Conservation (phyloP, 192 early-diverging fungal genomes). For the Podila horticola region DNA sequence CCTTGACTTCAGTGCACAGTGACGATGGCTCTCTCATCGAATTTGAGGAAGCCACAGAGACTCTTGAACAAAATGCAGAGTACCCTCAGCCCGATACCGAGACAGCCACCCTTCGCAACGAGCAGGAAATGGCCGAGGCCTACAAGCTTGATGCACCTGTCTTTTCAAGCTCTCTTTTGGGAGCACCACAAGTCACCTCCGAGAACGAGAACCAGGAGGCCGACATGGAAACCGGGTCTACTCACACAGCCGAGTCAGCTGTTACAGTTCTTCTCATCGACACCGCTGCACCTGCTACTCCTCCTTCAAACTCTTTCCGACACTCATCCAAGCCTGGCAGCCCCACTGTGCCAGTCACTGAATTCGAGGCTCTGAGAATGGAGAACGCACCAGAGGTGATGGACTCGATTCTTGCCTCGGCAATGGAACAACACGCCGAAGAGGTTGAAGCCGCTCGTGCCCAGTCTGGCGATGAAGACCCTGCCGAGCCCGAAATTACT, state of each 20-base stretch:
- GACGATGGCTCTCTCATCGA: conserved; percentile 47
- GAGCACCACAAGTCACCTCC: background rate
- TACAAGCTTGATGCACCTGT: conserved; percentile 12
- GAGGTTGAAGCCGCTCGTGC: conserved; percentile 15
- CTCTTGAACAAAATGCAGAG: conserved; percentile 1
- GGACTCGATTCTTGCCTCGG: conserved; percentile 46
- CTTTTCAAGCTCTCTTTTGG: conserved; percentile 15
- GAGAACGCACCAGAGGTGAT: conserved; percentile 36
- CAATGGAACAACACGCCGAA: conserved; percentile 48
- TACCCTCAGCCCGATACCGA: conserved; percentile 20
- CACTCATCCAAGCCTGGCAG: conserved; percentile 11
- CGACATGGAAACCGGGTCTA: background rate
- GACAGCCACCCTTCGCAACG: conserved; percentile 14
- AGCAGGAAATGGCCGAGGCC: conserved; percentile 37
- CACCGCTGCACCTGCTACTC: background rate
- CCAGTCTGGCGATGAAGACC: conserved; percentile 19
- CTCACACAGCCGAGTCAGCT: background rate
- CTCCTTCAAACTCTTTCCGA: background rate
- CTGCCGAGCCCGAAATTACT: conserved; percentile 18
- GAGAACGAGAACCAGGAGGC: background rate
- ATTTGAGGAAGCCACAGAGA: conserved; percentile 21
- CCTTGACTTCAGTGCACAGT: conserved; percentile 6
- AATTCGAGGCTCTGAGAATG: conserved; percentile 42
- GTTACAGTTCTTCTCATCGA: background rate
- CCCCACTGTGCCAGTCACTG: conserved; percentile 26